Evolutionary conservation across 805 yeast genomes (phyloP).

Genomic region (Candida golubevii): DNA sequence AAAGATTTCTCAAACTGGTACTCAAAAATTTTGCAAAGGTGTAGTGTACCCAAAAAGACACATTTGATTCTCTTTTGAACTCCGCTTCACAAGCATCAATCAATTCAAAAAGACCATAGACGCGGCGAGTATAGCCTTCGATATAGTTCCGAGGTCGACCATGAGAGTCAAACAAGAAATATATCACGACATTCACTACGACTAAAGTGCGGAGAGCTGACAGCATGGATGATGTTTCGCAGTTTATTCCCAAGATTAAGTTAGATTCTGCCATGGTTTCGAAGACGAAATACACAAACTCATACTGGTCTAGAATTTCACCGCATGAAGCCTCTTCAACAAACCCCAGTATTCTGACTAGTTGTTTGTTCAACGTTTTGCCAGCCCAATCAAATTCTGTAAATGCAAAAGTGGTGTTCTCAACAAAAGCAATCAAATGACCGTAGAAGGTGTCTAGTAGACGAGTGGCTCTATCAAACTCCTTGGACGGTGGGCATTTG

Average conservation of each 20-base stretch:
- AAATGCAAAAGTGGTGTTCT: neutral
- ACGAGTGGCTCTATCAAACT: too few relatives aligned
- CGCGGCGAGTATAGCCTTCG: neutral
- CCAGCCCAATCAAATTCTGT: slow-evolving; percentile 1
- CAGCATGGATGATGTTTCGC: neutral
- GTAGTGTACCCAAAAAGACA: neutral
- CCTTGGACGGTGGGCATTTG: too few relatives aligned
- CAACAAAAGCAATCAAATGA: neutral
- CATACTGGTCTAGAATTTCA: neutral
- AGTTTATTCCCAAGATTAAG: neutral
- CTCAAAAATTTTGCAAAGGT: neutral
- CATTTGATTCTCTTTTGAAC: neutral
- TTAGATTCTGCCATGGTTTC: neutral
- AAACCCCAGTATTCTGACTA: neutral
- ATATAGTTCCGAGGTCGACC: neutral
- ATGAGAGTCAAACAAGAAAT: neutral
- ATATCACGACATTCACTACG: neutral
- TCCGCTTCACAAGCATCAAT: neutral
- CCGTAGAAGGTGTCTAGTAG: too few relatives aligned
- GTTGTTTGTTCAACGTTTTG: neutral
- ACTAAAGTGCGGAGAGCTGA: neutral
- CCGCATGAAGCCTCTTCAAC: neutral
- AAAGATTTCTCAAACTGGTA: neutral
- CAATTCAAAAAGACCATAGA: neutral
- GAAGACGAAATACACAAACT: neutral